Evolutionary conservation across 1,139 yeast genomes (phyloP).

Genomic region (Sugiyamaella xylanicola): DNA sequence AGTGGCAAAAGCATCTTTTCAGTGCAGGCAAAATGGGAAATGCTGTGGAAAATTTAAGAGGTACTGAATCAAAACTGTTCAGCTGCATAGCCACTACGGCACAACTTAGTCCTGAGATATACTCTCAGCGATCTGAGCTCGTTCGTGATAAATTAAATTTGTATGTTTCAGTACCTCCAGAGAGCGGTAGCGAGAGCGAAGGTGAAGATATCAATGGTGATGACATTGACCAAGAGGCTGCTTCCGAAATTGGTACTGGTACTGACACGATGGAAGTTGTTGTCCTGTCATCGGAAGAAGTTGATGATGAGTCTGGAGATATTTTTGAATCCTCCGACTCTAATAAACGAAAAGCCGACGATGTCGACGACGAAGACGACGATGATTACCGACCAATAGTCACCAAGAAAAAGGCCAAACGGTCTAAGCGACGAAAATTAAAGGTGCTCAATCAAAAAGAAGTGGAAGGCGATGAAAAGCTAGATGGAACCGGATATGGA

Average conservation of each 20-base stretch:
- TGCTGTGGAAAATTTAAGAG: constrained; percentile 14
- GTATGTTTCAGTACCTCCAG: constrained; percentile 28
- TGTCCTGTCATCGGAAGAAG: background rate
- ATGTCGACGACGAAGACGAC: constrained; percentile 13
- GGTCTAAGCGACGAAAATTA: constrained; percentile 27
- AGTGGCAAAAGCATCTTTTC: constrained; percentile 28
- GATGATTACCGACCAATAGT: constrained; percentile 11
- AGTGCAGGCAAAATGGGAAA: constrained; percentile 13
- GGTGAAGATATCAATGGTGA: constrained; percentile 21
- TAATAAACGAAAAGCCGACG: constrained; percentile 11
- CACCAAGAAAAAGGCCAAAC: constrained; percentile 16
- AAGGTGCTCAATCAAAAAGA: constrained; percentile 22
- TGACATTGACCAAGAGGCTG: background rate
- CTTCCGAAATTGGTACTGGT: background rate
- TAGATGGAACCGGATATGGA: constrained; percentile 6
- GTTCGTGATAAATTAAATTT: constrained; percentile 24
- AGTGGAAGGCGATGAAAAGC: constrained; percentile 17
- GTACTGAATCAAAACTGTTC: constrained; percentile 17
- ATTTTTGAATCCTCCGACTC: constrained; percentile 17
- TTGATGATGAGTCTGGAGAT: constrained; percentile 9
- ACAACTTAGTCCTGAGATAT: constrained; percentile 8
- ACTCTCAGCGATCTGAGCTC: constrained; percentile 15
- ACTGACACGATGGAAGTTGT: background rate
- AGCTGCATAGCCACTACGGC: constrained; percentile 9
- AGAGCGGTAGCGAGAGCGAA: constrained; percentile 17